phyloP scores from a whole-genome alignment of 2,329 filamentous ascomycete genomes.

The Byssothecium circinans region DNA sequence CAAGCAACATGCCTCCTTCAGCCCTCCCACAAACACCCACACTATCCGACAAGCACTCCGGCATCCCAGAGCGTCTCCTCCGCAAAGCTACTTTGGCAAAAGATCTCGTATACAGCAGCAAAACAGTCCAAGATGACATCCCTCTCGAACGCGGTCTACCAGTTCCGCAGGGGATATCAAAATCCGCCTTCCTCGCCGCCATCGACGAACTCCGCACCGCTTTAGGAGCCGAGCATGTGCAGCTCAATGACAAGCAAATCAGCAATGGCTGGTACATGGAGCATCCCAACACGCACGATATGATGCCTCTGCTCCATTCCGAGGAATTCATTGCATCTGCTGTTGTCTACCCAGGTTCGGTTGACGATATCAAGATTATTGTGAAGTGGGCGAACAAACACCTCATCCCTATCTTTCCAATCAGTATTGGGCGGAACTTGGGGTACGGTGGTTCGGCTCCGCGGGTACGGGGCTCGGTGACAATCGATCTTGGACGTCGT shows the following conservation, averaged over 20 bases:
- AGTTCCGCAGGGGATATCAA: conserved; percentile 22
- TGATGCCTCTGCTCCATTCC: conserved; percentile 47
- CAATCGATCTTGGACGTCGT: conserved; percentile 48
- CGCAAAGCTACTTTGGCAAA: conserved; percentile 19
- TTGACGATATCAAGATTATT: conserved; percentile 39
- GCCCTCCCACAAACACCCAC: conserved; percentile 19
- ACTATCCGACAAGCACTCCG: conserved; percentile 12
- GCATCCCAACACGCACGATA: conserved; percentile 41
- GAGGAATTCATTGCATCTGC: conserved; percentile 50
- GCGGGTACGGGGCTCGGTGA: conserved; percentile 49
- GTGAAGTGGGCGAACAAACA: conserved; percentile 40
- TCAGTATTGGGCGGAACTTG: conserved; percentile 49
- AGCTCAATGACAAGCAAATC: conserved; percentile 33
- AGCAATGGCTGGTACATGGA: conserved; percentile 29
- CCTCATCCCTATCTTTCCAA: conserved; percentile 38
- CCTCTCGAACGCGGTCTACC: conserved; percentile 17
- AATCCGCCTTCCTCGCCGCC: conserved; percentile 16
- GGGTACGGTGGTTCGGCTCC: conserved; percentile 56
- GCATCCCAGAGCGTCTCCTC: conserved; percentile 19
- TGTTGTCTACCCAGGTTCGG: conserved; percentile 48
- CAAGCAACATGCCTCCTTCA: conserved; percentile 9
- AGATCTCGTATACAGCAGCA: conserved; percentile 18
- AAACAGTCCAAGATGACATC: conserved; percentile 12
- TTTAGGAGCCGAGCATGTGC: conserved; percentile 14
- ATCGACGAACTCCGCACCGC: conserved; percentile 12